phyloP scores from a whole-genome alignment of 2,329 filamentous ascomycete genomes.

The Alternaria rosae region DNA sequence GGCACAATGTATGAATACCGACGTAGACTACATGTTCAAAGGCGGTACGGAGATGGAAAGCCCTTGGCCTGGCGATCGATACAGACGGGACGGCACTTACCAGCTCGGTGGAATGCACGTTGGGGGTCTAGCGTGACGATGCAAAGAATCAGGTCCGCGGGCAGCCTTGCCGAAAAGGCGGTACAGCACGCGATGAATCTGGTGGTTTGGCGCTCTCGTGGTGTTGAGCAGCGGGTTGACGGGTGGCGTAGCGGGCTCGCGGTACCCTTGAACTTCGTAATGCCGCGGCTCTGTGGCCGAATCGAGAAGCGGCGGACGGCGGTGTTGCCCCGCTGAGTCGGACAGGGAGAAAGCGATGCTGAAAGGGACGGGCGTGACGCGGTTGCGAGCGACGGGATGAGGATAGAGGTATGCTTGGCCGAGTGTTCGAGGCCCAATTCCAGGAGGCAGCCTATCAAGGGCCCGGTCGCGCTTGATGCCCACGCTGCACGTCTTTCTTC shows the following conservation, averaged over 20 bases:
- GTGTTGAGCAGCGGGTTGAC: conserved; percentile 27
- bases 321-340: conserved; percentile 4
- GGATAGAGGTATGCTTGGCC: conserved; percentile 7
- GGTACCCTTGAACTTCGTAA: not conserved
- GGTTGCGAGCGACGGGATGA: conserved; percentile 4
- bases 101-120: conserved; percentile 20
- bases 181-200: conserved; percentile 8
- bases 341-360: not conserved
- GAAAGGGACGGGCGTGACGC: not conserved
- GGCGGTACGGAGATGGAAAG: conserved; percentile 9
- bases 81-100: conserved; percentile 27
- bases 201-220: conserved; percentile 14
- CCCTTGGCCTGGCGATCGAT: not conserved
- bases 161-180: conserved; percentile 3
- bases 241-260: conserved; percentile 3
- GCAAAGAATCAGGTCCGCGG: conserved; percentile 8
- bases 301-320: not conserved
- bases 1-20: not conserved
- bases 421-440: conserved; percentile 16
- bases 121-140: conserved; percentile 27
- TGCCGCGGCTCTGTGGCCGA: conserved; percentile 4
- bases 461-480: conserved; percentile 11
- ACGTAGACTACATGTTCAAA: conserved; percentile 2
- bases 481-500: conserved; percentile 7
- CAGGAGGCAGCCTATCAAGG: conserved; percentile 23